Conservation (phyloP, 805 yeast genomes). For the Candida ascalaphidarum region DNA sequence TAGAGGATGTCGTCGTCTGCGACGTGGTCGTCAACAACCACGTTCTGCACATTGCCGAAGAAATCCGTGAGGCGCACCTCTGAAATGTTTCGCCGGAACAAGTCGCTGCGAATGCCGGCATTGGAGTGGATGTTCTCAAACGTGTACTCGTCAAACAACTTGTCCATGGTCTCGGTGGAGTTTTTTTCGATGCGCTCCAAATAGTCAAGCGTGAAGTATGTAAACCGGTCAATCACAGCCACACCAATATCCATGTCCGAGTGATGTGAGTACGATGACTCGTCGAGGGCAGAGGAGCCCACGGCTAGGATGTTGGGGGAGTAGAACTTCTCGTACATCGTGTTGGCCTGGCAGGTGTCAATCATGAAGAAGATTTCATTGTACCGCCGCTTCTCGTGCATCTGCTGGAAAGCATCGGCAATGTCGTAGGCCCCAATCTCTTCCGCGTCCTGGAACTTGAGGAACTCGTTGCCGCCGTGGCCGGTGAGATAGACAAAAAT, state of each 20-base stretch:
- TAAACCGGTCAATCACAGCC: slow-evolving; percentile 94
- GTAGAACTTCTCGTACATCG: slow-evolving; percentile 89
- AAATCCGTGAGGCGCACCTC: slow-evolving; percentile 84
- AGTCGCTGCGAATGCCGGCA: slow-evolving; percentile 86
- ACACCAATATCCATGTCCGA: slow-evolving; percentile 95
- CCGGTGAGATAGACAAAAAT: slow-evolving; percentile 95
- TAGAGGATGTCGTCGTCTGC: slow-evolving; percentile 41
- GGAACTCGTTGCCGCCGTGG: slow-evolving; percentile 96
- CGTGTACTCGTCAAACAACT: slow-evolving; percentile 77
- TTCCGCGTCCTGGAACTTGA: slow-evolving; percentile 97
- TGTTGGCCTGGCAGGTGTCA: slow-evolving; percentile 98
- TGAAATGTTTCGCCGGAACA: slow-evolving; percentile 55
- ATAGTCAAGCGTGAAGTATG: slow-evolving; percentile 84
- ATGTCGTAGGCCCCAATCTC: slow-evolving; percentile 92
- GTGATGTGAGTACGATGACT: slow-evolving; percentile 90
- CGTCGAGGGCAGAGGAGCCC: slow-evolving; percentile 83
- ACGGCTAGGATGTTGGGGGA: slow-evolving; percentile 90
- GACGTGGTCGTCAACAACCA: slow-evolving; percentile 53
- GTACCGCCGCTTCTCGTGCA: slow-evolving; percentile 93
- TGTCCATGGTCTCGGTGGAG: slow-evolving; percentile 69
- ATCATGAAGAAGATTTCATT: slow-evolving; percentile 96
- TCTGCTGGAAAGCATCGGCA: slow-evolving; percentile 95
- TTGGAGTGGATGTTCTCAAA: slow-evolving; percentile 82
- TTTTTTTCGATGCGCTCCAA: slow-evolving; percentile 74
- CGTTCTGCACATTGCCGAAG: slow-evolving; percentile 85